Conservation (phyloP, 129 eudicot species). For the Ambrosia trifida region DNA sequence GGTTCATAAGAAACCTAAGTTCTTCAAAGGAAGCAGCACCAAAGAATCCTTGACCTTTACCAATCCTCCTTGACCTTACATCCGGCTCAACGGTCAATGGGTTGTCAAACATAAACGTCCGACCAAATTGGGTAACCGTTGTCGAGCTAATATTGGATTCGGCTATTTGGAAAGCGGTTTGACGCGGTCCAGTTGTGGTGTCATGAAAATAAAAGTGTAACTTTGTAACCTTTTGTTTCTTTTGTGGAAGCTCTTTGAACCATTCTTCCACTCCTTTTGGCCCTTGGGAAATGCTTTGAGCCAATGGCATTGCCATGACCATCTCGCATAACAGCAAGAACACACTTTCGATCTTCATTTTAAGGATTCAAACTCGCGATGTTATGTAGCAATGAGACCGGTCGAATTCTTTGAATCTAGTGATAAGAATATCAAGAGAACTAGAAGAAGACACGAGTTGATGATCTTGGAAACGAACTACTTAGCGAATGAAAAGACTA, state of each 20-base stretch:
- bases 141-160: constrained; percentile 31
- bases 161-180: constrained; percentile 42
- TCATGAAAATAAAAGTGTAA: constrained; percentile 59
- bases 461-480: not conserved
- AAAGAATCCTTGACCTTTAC: constrained; percentile 56
- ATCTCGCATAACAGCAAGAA: constrained; percentile 28
- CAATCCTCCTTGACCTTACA: constrained; percentile 35
- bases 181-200: constrained; percentile 27
- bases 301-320: constrained; percentile 26
- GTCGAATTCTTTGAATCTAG: not conserved
- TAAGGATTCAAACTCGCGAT: not conserved
- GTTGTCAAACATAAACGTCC: constrained; percentile 40
- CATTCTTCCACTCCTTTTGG: constrained; percentile 42
- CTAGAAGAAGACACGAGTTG: not conserved
- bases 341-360: constrained; percentile 31
- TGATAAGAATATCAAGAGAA: not conserved
- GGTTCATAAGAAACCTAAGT: constrained; percentile 34
- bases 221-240: constrained; percentile 39
- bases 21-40: constrained; percentile 37
- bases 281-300: constrained; percentile 27
- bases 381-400: not conserved
- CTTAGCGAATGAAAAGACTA: no score
- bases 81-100: constrained; percentile 49
- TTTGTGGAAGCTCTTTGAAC: constrained; percentile 36
- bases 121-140: constrained; percentile 40